phyloP scores from a whole-genome alignment of 148 eudicot genomes.

The Rhododendron henanense region DNA sequence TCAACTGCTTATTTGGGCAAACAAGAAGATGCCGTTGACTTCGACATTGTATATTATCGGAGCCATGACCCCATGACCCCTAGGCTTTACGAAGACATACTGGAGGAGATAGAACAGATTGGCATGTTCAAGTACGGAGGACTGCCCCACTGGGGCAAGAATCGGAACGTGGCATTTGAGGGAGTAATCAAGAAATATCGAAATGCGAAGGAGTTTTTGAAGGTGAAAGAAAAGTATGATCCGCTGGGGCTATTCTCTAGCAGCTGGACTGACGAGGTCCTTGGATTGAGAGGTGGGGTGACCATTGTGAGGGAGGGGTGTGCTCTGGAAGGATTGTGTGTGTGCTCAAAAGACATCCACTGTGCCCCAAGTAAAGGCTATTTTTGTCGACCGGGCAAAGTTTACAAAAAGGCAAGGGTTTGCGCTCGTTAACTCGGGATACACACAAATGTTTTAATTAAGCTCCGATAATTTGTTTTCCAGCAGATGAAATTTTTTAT shows the following conservation, averaged over 20 bases:
- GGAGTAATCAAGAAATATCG: constrained; percentile 54
- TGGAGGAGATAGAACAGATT: constrained; percentile 81
- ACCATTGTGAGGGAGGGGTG: constrained; percentile 51
- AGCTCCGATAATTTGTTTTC: too few relatives aligned
- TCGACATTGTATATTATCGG: constrained; percentile 71
- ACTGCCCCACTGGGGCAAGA: constrained; percentile 92
- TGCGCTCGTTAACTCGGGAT: constrained; percentile 26
- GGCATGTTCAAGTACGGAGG: constrained; percentile 70
- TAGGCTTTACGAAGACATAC: constrained; percentile 38
- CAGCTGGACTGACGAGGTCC: constrained; percentile 64
- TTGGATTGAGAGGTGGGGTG: constrained; percentile 49
- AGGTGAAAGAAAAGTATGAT: constrained; percentile 57
- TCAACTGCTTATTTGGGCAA: constrained; percentile 80
- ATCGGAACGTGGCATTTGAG: constrained; percentile 63
- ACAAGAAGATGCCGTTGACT: constrained; percentile 65
- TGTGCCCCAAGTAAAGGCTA: constrained; percentile 71
- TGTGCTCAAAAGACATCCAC: constrained; percentile 61
- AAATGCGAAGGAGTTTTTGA: constrained; percentile 38
- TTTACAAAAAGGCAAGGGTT: constrained; percentile 66
- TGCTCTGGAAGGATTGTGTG: constrained; percentile 77
- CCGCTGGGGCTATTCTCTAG: constrained; percentile 69
- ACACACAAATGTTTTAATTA: too few relatives aligned
- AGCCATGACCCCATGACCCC: constrained; percentile 55
- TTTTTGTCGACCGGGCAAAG: constrained; percentile 53
- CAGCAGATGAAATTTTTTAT: too few relatives aligned